phyloP scores from a whole-genome alignment of 2,329 filamentous ascomycete genomes.

The Annulohypoxylon truncatum region DNA sequence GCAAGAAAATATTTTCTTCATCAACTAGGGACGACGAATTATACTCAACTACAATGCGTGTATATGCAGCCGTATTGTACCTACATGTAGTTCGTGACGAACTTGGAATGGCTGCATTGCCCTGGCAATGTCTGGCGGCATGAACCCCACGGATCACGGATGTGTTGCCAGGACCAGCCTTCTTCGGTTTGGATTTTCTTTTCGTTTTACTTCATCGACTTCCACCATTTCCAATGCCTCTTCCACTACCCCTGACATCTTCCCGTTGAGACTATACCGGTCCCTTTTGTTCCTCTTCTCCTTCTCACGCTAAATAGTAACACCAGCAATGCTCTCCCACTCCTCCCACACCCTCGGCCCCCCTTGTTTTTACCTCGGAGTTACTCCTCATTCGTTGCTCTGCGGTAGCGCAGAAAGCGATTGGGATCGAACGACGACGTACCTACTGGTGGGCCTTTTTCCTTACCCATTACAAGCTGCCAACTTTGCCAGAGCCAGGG shows the following conservation, averaged over 20 bases:
- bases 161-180: slow-evolving; percentile 10
- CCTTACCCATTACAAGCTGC: slow-evolving; percentile 33
- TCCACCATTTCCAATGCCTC: slow-evolving; percentile 17
- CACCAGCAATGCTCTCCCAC: slow-evolving; percentile 10
- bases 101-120: slow-evolving; percentile 11
- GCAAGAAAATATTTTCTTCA: slow-evolving; percentile 35
- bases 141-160: slow-evolving; percentile 34
- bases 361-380: slow-evolving; percentile 29
- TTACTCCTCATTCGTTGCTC: slow-evolving; percentile 33
- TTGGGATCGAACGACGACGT: slow-evolving; percentile 34
- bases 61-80: slow-evolving; percentile 35
- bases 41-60: slow-evolving; percentile 21
- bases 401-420: slow-evolving; percentile 30
- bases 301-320: slow-evolving; percentile 23
- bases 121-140: slow-evolving; percentile 20
- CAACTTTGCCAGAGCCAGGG: slow-evolving; percentile 33
- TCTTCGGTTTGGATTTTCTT: slow-evolving; percentile 15
- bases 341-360: slow-evolving; percentile 29
- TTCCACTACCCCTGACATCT: slow-evolving; percentile 20
- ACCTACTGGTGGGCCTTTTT: slow-evolving; percentile 35
- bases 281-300: slow-evolving; percentile 15
- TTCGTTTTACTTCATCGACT: slow-evolving; percentile 24
- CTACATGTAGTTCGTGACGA: slow-evolving; percentile 34
- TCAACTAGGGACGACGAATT: slow-evolving; percentile 20
- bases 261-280: slow-evolving; percentile 27